Conservation (phyloP, 495 filamentous ascomycete species). For the Articulospora tetracladia region DNA sequence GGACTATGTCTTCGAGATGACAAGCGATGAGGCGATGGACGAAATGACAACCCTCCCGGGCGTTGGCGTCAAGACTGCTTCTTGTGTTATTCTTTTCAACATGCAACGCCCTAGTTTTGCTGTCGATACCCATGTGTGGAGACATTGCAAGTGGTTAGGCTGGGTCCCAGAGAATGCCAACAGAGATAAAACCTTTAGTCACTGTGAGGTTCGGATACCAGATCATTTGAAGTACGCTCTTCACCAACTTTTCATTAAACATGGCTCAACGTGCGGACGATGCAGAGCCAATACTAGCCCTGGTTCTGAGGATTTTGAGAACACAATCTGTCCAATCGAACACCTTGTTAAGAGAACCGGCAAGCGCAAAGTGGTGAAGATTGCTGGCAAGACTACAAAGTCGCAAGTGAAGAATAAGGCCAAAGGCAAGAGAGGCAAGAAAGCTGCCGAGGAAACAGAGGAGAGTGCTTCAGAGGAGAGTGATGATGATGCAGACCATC, state of each 20-base stretch:
- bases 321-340: constrained; percentile 42
- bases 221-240: constrained; percentile 85
- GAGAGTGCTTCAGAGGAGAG: not conserved
- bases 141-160: constrained; percentile 77
- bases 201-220: constrained; percentile 78
- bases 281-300: constrained; percentile 60
- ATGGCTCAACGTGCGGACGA: constrained; percentile 76
- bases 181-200: constrained; percentile 69
- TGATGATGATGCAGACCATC: not conserved
- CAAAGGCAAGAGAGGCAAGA: not conserved
- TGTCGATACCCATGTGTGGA: constrained; percentile 82
- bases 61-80: constrained; percentile 88
- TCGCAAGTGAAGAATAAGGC: not conserved
- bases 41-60: constrained; percentile 75
- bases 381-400: not conserved
- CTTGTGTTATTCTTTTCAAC: constrained; percentile 81
- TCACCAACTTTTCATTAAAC: constrained; percentile 81
- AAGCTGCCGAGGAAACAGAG: not conserved
- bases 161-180: constrained; percentile 70
- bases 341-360: constrained; percentile 29
- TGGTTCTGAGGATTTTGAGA: constrained; percentile 41
- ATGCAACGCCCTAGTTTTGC: constrained; percentile 75
- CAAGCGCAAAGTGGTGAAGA: constrained; percentile 1
- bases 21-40: constrained; percentile 64
- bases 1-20: constrained; percentile 69